phyloP scores from a whole-genome alignment of 441 rosid genomes.

The Aquilaria agallochum region DNA sequence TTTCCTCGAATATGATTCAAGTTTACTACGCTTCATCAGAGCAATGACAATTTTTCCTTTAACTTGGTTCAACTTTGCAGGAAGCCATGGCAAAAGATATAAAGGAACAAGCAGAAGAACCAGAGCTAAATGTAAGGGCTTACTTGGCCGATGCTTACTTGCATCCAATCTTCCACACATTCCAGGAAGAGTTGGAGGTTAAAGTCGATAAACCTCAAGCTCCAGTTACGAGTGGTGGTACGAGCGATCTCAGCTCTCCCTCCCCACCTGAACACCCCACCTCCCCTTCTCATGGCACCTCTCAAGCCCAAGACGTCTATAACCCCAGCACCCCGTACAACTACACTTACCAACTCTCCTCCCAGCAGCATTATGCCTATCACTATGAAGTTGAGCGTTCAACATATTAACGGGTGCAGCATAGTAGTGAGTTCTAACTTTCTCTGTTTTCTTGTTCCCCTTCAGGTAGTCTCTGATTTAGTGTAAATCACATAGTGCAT shows the following conservation, averaged over 20 bases:
- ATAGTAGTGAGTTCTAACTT: too few species aligned
- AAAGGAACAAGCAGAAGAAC: conserved; percentile 50
- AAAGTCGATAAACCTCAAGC: conserved; percentile 47
- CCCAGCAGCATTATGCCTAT: conserved; percentile 36
- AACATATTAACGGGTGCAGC: not conserved
- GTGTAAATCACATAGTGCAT: too few species aligned
- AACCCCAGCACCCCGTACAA: conserved; percentile 29
- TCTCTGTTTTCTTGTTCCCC: too few species aligned
- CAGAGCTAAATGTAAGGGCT: conserved; percentile 55
- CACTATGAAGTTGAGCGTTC: conserved; percentile 32
- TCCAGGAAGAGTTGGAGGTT: conserved; percentile 56
- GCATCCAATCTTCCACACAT: conserved; percentile 89
- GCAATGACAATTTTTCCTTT: conserved; percentile 7
- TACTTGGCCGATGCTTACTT: conserved; percentile 84
- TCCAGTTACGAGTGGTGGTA: conserved; percentile 22
- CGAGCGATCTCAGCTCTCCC: conserved; percentile 47
- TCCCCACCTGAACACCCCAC: conserved; percentile 40
- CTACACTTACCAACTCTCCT: conserved; percentile 14
- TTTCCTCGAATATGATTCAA: too few species aligned
- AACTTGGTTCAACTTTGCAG: conserved; percentile 30
- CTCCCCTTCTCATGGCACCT: conserved; percentile 28
- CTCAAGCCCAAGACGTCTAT: conserved; percentile 31
- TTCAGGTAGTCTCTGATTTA: too few species aligned
- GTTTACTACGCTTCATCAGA: not conserved
- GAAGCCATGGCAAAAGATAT: conserved; percentile 93